phyloP scores from a whole-genome alignment of 768 basidiomycete genomes.

The Trametopsis cervina region DNA sequence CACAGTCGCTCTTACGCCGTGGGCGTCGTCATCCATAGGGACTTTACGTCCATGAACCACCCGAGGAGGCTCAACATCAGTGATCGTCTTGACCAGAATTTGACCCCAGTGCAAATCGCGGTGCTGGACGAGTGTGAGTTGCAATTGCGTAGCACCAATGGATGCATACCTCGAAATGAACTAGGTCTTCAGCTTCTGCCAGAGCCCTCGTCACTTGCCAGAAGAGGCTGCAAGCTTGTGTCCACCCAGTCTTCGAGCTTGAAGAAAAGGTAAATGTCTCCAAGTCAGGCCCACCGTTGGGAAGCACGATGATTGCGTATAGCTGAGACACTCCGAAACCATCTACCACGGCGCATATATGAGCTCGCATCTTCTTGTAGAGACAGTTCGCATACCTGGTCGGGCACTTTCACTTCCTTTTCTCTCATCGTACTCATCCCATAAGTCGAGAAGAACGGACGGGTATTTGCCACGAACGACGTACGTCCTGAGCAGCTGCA shows the following conservation, averaged over 20 bases:
- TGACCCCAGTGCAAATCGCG: slow-evolving; percentile 99
- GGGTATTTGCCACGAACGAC: slow-evolving; percentile 87
- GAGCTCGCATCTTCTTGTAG: slow-evolving; percentile 1
- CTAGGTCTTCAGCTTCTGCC: slow-evolving; percentile 70
- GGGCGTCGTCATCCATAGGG: slow-evolving; percentile 57
- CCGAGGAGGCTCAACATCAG: slow-evolving; percentile 19
- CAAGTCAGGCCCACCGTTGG: slow-evolving; percentile 86
- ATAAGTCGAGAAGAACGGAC: slow-evolving; percentile 63
- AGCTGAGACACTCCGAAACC: slow-evolving; percentile 67
- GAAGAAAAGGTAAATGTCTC: slow-evolving; percentile 73
- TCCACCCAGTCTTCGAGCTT: slow-evolving; percentile 61
- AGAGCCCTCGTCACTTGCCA: slow-evolving; percentile 84
- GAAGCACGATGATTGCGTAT: slow-evolving; percentile 86
- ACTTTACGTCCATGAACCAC: slow-evolving; percentile 17
- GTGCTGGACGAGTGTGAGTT: slow-evolving; percentile 48
- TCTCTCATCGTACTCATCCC: slow-evolving; percentile 78
- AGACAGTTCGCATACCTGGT: slow-evolving; percentile 49
- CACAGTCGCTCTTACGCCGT: slow-evolving; percentile 75
- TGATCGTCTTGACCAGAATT: slow-evolving; percentile 67
- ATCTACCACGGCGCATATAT: slow-evolving; percentile 36
- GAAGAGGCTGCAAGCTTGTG: slow-evolving; percentile 81
- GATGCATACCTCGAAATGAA: slow-evolving; percentile 81
- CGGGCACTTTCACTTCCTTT: slow-evolving; percentile 80
- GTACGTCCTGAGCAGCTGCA: slow-evolving; percentile 74
- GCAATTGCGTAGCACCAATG: neutral